Evolutionary conservation across 2,329 filamentous ascomycete species (phyloP), one percentile per base, ranked within the genome.

Genomic region (Seiridium cupressi): DNA sequence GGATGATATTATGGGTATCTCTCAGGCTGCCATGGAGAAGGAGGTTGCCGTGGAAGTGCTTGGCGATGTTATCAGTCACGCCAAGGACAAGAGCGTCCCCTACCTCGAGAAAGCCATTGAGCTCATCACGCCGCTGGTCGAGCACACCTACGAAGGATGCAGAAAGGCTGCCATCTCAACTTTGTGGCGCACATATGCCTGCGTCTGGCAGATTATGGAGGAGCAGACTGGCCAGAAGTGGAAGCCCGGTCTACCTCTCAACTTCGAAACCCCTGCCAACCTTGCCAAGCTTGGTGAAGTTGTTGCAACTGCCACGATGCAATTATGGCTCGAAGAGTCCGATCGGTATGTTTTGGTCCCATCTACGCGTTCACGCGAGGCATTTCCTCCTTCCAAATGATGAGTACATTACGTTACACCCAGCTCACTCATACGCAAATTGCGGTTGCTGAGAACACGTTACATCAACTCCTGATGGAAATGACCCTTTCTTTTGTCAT

Each of bases 351-450:
- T 26, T 26, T 26, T 26, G 18, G 18, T 26, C 18, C 18, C 18
- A 26, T 26, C 18, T 26, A 26, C 1, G 18, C 18, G 18, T 26
- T 26, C 18, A 26, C 18, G 18, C 18, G 18, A 26, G 18, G 18
- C 18, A 26, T 56, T 63, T 66, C 56, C 48, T 61, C 59, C 46
- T 40, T 72, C 74, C 73, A 78, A 71, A 89, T 92, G 93, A 97
- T 97, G 93, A 97, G 79, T 82, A 85, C 81, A 77, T 81, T 86
- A 88, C 91, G 92, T 93, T 93, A 94, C 86, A 94, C 94, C 93
- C 93, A 97, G 93, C 93, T 97, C 94, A 97, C 93, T 97, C 92
- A 91, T 90, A 98, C 89, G 89, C 91, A 80, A 84, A 80, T 79
- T 87, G 90, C 87, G 87, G 80, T 88, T 96, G 92, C 90, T 92